These are phyloP conservation scores for Ganoderma resinaceum DNA, from an alignment of 1,284 basidiomycete genomes.

Conservation along the genomic window DNA sequence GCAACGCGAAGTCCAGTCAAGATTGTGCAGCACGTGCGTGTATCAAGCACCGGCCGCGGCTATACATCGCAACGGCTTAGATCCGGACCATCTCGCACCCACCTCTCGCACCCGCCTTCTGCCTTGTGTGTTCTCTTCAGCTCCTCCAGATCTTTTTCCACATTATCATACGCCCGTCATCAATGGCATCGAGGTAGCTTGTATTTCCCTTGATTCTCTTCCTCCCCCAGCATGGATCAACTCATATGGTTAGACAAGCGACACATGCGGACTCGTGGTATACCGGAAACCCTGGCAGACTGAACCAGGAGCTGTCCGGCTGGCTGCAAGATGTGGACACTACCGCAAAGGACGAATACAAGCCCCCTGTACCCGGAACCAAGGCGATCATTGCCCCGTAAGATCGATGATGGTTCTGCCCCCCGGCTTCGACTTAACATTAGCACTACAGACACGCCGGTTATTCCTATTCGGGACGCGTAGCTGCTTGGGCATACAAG, in stretches of 20 bases:
- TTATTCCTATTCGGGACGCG: slow-evolving; percentile 92
- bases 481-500: slow-evolving; percentile 97
- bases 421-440: slow-evolving; percentile 15
- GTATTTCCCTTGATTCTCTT: neutral
- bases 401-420: slow-evolving; percentile 38
- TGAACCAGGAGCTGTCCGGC: slow-evolving; percentile 65
- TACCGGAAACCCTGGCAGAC: slow-evolving; percentile 59
- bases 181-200: slow-evolving; percentile 3
- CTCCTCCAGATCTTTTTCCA: neutral
- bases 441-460: slow-evolving; percentile 85
- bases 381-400: slow-evolving; percentile 98
- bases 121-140: neutral
- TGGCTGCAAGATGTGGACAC: slow-evolving; percentile 73
- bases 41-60: slow-evolving; percentile 4
- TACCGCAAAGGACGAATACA: slow-evolving; percentile 51
- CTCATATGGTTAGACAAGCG: slow-evolving; percentile 55
- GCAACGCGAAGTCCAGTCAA: neutral
- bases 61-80: neutral
- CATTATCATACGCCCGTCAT: no score
- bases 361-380: slow-evolving; percentile 74
- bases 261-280: slow-evolving; percentile 96
- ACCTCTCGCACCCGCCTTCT: neutral
- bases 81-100: neutral
- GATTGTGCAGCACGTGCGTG: slow-evolving; percentile 16
- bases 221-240: neutral